Conservation (phyloP, 2,329 filamentous ascomycete genomes). For the Trichoderma breve region DNA sequence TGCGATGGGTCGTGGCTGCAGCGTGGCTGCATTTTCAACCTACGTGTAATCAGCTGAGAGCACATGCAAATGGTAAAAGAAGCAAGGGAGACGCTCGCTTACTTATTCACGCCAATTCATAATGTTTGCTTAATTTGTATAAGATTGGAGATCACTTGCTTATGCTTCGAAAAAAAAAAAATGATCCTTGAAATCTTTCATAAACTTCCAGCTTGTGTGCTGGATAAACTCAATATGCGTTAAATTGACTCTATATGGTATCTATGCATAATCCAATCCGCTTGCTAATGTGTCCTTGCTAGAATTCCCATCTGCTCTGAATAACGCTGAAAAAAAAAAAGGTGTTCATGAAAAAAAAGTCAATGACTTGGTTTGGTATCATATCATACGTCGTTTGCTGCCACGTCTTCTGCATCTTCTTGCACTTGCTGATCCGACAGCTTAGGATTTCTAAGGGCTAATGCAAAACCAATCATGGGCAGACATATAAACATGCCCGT, state of each 20-base stretch:
- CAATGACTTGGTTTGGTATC: not conserved
- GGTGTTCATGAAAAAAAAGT: not conserved
- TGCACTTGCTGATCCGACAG: slow-evolving; percentile 39
- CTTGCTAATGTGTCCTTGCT: not conserved
- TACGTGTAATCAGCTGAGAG: not conserved
- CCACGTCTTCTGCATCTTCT: slow-evolving; percentile 21
- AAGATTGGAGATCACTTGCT: not conserved
- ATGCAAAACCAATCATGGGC: slow-evolving; percentile 46
- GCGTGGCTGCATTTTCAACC: not conserved
- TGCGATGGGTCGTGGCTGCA: not conserved
- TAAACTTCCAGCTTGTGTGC: not conserved
- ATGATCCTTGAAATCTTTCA: too few species aligned
- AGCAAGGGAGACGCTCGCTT: not conserved
- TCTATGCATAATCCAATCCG: not conserved
- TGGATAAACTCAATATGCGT: not conserved
- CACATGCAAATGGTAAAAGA: not conserved
- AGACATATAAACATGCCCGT: slow-evolving; percentile 47
- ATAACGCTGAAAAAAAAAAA: not conserved
- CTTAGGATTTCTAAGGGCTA: slow-evolving; percentile 43
- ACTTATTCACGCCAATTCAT: not conserved
- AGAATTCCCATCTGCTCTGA: not conserved
- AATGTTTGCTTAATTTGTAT: not conserved
- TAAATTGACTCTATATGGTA: slow-evolving; percentile 15
- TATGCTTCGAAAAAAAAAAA: too few species aligned
- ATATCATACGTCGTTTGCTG: slow-evolving; percentile 9